These are phyloP conservation scores for Mycothermus thermophilus DNA, from an alignment of 495 filamentous ascomycete genomes.

Conservation along the genomic window DNA sequence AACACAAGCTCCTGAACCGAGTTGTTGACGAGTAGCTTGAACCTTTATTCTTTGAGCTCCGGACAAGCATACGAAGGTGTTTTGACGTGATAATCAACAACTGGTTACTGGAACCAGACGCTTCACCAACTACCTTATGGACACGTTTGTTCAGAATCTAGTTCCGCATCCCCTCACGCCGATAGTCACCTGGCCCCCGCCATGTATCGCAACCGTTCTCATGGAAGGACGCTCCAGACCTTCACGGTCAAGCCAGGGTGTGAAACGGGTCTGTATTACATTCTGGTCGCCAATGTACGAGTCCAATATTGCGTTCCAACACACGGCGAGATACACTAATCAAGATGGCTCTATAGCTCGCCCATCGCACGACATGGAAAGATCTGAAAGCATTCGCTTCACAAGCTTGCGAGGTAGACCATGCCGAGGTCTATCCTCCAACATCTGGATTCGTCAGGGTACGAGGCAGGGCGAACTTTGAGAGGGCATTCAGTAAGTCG, in stretches of 20 bases:
- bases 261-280: slow-evolving; percentile 13
- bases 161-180: too few relatives aligned
- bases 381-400: slow-evolving; percentile 11
- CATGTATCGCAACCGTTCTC: slow-evolving; percentile 3
- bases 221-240: neutral
- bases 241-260: slow-evolving; percentile 8
- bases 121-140: too few relatives aligned
- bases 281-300: slow-evolving; percentile 13
- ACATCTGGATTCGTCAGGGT: slow-evolving; percentile 12
- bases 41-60: too few relatives aligned
- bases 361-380: slow-evolving; percentile 12
- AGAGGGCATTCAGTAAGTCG: slow-evolving; percentile 12
- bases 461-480: slow-evolving; percentile 10
- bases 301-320: neutral
- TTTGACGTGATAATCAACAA: too few relatives aligned
- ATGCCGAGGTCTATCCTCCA: slow-evolving; percentile 11
- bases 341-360: slow-evolving; percentile 5
- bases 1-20: too few relatives aligned
- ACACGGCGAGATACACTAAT: neutral
- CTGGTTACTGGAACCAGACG: too few relatives aligned
- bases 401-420: slow-evolving; percentile 10
- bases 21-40: too few relatives aligned
- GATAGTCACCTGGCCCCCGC: too few relatives aligned
- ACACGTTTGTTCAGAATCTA: too few relatives aligned
- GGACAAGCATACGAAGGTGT: too few relatives aligned